Evolutionary conservation across 2,329 filamentous ascomycete genomes (phyloP).

Genomic region (Clarireedia homoeocarpa): DNA sequence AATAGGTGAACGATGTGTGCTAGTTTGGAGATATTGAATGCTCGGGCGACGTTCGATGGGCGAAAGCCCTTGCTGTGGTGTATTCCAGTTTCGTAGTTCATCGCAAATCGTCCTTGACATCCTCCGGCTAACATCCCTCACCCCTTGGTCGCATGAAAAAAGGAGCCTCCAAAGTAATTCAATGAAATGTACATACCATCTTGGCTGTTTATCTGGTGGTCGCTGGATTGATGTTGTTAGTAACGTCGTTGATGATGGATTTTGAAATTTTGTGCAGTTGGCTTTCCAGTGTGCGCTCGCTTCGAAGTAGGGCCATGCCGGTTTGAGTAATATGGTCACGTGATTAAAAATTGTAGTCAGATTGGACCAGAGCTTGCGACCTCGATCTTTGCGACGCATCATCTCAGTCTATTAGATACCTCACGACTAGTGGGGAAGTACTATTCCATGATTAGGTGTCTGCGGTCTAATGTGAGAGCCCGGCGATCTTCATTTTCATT

Average conservation of each 20-base stretch:
- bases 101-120: constrained; percentile 1
- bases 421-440: no score
- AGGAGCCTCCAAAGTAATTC: background rate
- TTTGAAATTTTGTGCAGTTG: constrained; percentile 11
- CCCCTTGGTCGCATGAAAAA: background rate
- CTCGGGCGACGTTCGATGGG: no score
- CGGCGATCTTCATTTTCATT: no score
- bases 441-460: no score
- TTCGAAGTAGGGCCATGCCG: constrained; percentile 7
- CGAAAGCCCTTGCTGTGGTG: background rate
- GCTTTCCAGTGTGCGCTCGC: constrained; percentile 9
- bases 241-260: constrained; percentile 11
- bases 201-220: constrained; percentile 21
- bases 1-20: background rate
- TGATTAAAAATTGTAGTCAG: background rate
- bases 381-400: no score
- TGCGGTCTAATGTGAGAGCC: no score
- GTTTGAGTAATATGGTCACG: background rate
- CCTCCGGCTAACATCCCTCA: background rate
- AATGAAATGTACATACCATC: constrained; percentile 19
- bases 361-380: background rate
- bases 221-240: constrained; percentile 14
- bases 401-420: no score
- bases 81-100: background rate
- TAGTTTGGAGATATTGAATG: background rate